Conservation (phyloP, 345 rosid species). For the Barbarea vulgaris region DNA sequence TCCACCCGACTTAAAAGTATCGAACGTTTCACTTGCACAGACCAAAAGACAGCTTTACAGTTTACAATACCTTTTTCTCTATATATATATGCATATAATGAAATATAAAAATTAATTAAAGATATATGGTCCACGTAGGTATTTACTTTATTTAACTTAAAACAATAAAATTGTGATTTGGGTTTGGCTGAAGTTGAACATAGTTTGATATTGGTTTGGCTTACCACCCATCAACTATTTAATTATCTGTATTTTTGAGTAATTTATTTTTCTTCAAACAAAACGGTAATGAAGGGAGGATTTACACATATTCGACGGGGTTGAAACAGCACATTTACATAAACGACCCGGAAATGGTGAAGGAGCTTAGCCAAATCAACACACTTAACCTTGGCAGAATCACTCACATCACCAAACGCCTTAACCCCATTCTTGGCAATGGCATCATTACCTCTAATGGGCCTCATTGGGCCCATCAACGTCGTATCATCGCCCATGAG, state of each 20-base stretch:
- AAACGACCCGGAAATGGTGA: conserved; percentile 60
- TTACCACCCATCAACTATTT: background rate
- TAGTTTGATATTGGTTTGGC: background rate
- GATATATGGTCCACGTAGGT: background rate
- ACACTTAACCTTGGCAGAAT: conserved; percentile 63
- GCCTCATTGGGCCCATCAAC: conserved; percentile 55
- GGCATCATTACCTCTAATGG: conserved; percentile 68
- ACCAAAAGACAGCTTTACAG: conserved; percentile 2
- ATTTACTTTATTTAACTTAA: no score
- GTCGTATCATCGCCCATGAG: conserved; percentile 61
- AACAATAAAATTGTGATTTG: background rate
- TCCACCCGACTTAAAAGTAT: background rate
- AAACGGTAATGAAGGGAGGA: conserved; percentile 46
- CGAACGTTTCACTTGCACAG: background rate
- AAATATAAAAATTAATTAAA: background rate
- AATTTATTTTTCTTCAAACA: background rate
- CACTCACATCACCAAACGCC: conserved; percentile 52
- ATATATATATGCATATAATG: background rate
- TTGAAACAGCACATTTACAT: conserved; percentile 61
- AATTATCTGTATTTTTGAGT: background rate
- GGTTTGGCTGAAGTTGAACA: background rate
- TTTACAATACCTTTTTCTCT: background rate
- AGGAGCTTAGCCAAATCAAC: conserved; percentile 57
- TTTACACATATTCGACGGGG: conserved; percentile 73
- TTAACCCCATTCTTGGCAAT: conserved; percentile 62